These are phyloP conservation scores for Podospora fimiseda DNA, from an alignment of 495 filamentous ascomycete species.

Conservation along the genomic window DNA sequence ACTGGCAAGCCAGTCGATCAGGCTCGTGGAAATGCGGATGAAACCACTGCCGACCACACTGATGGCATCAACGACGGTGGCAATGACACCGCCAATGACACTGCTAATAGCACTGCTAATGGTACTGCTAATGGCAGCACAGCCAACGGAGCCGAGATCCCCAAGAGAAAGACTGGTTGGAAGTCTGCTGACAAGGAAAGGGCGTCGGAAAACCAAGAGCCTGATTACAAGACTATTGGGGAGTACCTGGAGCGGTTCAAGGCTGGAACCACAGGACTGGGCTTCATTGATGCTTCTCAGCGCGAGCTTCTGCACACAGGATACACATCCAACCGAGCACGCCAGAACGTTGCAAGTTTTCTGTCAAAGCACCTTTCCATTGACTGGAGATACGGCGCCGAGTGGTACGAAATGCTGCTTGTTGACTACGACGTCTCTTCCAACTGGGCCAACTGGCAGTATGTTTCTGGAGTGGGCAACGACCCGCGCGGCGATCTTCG, in stretches of 20 bases:
- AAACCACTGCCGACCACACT: not conserved
- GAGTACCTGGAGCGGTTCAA: constrained; percentile 46
- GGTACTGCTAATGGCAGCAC: not conserved
- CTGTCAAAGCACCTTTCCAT: constrained; percentile 64
- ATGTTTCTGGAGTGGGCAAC: constrained; percentile 66
- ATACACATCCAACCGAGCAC: constrained; percentile 63
- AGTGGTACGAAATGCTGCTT: constrained; percentile 68
- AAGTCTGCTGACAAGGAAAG: constrained; percentile 21
- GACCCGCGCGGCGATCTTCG: constrained; percentile 58
- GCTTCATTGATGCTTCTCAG: constrained; percentile 64
- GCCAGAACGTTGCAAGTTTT: constrained; percentile 67
- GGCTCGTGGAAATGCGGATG: not conserved
- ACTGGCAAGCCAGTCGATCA: not conserved
- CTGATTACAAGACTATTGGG: constrained; percentile 27
- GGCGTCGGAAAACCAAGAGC: constrained; percentile 23
- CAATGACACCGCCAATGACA: not conserved
- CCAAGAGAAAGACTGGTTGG: constrained; percentile 31
- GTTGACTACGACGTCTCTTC: constrained; percentile 64
- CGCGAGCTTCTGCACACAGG: constrained; percentile 64
- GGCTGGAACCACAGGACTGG: constrained; percentile 58
- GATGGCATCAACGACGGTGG: not conserved
- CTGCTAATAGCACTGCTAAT: not conserved
- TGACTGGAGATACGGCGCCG: constrained; percentile 70
- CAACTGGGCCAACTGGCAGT: constrained; percentile 78
- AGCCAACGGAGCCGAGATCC: not conserved